Conservation (phyloP, 2,329 filamentous ascomycete species). For the Aspergillus sp. region DNA sequence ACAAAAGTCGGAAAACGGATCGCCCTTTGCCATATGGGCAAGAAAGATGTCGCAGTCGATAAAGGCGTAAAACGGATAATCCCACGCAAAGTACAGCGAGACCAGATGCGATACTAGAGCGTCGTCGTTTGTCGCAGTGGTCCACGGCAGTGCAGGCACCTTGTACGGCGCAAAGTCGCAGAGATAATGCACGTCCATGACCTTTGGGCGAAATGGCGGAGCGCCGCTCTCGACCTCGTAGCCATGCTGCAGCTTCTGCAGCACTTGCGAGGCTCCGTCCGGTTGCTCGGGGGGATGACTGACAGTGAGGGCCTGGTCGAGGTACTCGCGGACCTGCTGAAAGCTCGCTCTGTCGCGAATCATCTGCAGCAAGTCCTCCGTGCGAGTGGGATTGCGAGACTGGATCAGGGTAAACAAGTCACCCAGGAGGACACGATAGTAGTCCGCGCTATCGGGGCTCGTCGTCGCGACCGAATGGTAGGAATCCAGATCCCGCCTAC, state of each 20-base stretch:
- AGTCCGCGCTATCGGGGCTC: slow-evolving; percentile 10
- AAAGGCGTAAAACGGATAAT: slow-evolving; percentile 84
- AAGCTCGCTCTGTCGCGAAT: slow-evolving; percentile 32
- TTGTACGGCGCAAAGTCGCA: slow-evolving; percentile 29
- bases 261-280: slow-evolving; percentile 12
- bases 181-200: slow-evolving; percentile 34
- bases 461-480: neutral
- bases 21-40: slow-evolving; percentile 48
- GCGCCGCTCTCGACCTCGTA: slow-evolving; percentile 27
- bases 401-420: slow-evolving; percentile 34
- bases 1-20: slow-evolving; percentile 69
- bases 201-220: slow-evolving; percentile 27
- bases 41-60: slow-evolving; percentile 77
- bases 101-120: slow-evolving; percentile 79
- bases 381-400: slow-evolving; percentile 23
- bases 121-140: slow-evolving; percentile 74
- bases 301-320: slow-evolving; percentile 24
- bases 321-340: slow-evolving; percentile 31
- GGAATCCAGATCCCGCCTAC: neutral
- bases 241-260: slow-evolving; percentile 21
- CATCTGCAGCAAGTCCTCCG: slow-evolving; percentile 30
- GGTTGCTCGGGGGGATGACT: slow-evolving; percentile 6
- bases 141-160: slow-evolving; percentile 64
- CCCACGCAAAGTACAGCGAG: slow-evolving; percentile 92
- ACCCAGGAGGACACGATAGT: slow-evolving; percentile 34